Conservation (phyloP, 2,329 filamentous ascomycete genomes). For the Colletotrichum sp. region DNA sequence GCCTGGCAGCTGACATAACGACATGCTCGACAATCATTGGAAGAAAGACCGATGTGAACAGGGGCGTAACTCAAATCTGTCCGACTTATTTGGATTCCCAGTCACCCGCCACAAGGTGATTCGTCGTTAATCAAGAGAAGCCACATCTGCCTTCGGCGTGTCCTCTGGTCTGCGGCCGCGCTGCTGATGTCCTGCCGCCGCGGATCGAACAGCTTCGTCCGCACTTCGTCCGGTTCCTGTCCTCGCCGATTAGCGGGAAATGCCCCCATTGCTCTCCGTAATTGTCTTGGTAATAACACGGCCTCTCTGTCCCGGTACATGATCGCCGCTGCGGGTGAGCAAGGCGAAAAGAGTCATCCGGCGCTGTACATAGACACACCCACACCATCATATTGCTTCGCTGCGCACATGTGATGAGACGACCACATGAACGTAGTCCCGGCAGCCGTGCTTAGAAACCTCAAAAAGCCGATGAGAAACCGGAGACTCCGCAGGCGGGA, state of each 20-base stretch:
- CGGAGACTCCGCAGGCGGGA: background rate
- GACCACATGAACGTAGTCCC: background rate
- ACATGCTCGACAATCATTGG: background rate
- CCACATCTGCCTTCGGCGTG: background rate
- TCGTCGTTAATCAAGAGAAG: background rate
- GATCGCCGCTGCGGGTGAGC: constrained; percentile 16
- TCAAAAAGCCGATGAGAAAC: background rate
- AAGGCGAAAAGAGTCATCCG: constrained; percentile 12
- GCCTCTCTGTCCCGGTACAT: background rate
- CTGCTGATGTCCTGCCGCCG: background rate
- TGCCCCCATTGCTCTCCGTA: background rate
- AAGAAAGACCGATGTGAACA: background rate
- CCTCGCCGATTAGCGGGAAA: background rate
- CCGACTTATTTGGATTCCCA: background rate
- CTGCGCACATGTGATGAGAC: background rate
- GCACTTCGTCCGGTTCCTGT: background rate
- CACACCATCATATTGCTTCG: background rate
- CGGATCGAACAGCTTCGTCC: background rate
- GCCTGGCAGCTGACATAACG: background rate
- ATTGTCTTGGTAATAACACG: background rate
- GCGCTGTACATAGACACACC: background rate
- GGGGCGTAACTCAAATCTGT: background rate
- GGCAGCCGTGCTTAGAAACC: background rate
- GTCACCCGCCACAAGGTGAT: background rate
- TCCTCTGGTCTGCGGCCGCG: background rate